These are phyloP conservation scores for Lodderomyces parapsilosis DNA, from an alignment of 1,139 yeast genomes.

Conservation along the genomic window DNA sequence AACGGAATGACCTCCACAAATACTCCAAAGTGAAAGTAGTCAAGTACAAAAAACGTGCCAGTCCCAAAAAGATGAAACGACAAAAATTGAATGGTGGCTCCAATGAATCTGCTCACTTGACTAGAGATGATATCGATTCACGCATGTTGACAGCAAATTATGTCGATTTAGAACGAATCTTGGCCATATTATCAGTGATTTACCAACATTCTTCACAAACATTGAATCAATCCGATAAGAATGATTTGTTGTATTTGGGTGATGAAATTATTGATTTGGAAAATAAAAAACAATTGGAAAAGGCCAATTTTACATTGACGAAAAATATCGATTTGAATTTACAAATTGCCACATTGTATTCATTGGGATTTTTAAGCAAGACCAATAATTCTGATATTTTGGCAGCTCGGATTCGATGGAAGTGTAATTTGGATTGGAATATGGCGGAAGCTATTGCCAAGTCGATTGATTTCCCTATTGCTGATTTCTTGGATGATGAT, in stretches of 20 bases:
- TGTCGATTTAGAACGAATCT: constrained; percentile 66
- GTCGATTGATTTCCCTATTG: constrained; percentile 55
- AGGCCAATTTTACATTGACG: constrained; percentile 32
- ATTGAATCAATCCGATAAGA: constrained; percentile 26
- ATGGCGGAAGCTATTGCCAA: constrained; percentile 49
- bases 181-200: constrained; percentile 65
- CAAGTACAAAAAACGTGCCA: constrained; percentile 33
- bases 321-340: constrained; percentile 50
- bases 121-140: constrained; percentile 49
- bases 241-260: constrained; percentile 25
- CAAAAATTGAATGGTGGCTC: background rate
- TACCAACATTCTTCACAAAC: constrained; percentile 40
- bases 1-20: constrained; percentile 55
- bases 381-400: constrained; percentile 55
- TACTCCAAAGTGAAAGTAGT: constrained; percentile 61
- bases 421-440: constrained; percentile 56
- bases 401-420: constrained; percentile 65
- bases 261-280: constrained; percentile 26
- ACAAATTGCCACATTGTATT: constrained; percentile 60
- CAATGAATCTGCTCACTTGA: constrained; percentile 29
- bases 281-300: constrained; percentile 35
- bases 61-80: constrained; percentile 7
- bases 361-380: constrained; percentile 52
- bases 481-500: constrained; percentile 42
- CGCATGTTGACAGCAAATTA: constrained; percentile 57